A percentile compares a stretch with the other conserved stretches of the same genome.
Conservation (phyloP, 208 protist genomes). For the Acanthamoeba divionensis region DNA sequence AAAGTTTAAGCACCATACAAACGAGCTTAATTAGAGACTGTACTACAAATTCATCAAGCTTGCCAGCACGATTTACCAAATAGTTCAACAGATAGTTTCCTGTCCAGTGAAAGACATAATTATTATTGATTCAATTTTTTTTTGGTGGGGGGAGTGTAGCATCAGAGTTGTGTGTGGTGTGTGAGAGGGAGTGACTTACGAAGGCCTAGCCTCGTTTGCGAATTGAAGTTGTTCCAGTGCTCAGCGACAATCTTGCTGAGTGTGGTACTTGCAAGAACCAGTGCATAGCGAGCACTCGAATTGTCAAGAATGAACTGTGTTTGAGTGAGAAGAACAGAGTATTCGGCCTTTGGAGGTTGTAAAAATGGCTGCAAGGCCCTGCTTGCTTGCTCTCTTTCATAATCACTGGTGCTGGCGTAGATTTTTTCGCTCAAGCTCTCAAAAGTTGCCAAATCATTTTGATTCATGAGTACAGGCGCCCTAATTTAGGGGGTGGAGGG, state of each 20-base stretch:
- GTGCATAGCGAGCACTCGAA: background rate
- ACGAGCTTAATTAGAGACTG: background rate
- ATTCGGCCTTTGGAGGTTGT: background rate
- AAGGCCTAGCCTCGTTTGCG: background rate
- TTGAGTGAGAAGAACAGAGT: background rate
- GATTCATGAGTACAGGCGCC: too few species aligned
- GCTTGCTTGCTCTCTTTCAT: background rate
- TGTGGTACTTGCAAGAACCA: background rate
- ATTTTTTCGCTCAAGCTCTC: constrained; percentile 3
- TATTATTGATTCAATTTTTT: background rate
- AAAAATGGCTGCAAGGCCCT: background rate
- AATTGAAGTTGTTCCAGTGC: background rate
- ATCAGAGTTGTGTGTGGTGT: background rate
- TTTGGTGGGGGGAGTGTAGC: background rate
- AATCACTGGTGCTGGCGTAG: background rate
- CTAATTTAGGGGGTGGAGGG: too few species aligned
- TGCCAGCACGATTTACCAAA: background rate
- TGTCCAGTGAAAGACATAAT: background rate
- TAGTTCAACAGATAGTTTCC: background rate
- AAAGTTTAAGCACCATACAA: constrained; percentile 1
- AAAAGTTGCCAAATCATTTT: background rate
- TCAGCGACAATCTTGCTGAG: background rate
- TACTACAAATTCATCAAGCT: background rate
- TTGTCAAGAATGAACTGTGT: constrained; percentile 28
- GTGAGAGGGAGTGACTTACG: background rate